These are phyloP conservation scores for Bremia lactucae DNA, from an alignment of 352 stramenopile genomes.

Conservation along the genomic window DNA sequence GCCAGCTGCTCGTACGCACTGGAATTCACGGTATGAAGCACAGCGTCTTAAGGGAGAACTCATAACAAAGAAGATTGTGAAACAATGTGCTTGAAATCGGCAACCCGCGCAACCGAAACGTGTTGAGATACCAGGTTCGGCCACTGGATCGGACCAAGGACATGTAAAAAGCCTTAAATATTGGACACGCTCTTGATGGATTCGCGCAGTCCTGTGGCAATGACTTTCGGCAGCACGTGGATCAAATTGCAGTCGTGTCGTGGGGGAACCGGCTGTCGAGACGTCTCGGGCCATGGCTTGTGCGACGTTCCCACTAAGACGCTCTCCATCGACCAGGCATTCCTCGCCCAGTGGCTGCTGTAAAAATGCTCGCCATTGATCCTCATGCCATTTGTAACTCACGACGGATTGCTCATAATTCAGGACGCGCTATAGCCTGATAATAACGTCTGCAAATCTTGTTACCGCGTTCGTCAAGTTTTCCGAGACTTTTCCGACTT, in stretches of 20 bases:
- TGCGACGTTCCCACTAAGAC: slow-evolving; percentile 11
- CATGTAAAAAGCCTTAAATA: slow-evolving; percentile 38
- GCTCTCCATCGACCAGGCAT: slow-evolving; percentile 10
- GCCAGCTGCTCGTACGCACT: slow-evolving; percentile 6
- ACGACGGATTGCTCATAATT: slow-evolving; percentile 45
- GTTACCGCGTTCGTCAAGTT: slow-evolving; percentile 77
- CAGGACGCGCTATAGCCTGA: slow-evolving; percentile 51
- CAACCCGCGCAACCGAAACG: slow-evolving; percentile 22
- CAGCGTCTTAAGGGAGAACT: slow-evolving; percentile 37
- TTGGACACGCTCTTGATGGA: slow-evolving; percentile 77
- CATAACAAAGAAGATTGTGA: slow-evolving; percentile 42
- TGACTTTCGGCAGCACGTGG: slow-evolving; percentile 65
- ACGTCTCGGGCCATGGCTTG: slow-evolving; percentile 9
- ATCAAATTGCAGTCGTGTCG: slow-evolving; percentile 42
- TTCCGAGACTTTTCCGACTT: slow-evolving; percentile 78
- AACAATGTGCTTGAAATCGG: slow-evolving; percentile 29
- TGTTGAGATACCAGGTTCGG: slow-evolving; percentile 26
- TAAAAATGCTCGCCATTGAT: slow-evolving; percentile 11
- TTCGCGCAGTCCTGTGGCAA: slow-evolving; percentile 78
- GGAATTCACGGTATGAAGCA: slow-evolving; percentile 29
- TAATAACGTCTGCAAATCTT: slow-evolving; percentile 81
- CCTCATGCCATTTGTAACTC: slow-evolving; percentile 11
- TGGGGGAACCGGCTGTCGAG: slow-evolving; percentile 12
- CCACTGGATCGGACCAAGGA: slow-evolving; percentile 20
- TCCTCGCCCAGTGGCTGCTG: slow-evolving; percentile 7